A percentile compares a stretch with the other conserved stretches of the same genome.
These are phyloP conservation scores for Hemileccinum rubropunctum DNA, from an alignment of 768 basidiomycete genomes.

Conservation along the genomic window DNA sequence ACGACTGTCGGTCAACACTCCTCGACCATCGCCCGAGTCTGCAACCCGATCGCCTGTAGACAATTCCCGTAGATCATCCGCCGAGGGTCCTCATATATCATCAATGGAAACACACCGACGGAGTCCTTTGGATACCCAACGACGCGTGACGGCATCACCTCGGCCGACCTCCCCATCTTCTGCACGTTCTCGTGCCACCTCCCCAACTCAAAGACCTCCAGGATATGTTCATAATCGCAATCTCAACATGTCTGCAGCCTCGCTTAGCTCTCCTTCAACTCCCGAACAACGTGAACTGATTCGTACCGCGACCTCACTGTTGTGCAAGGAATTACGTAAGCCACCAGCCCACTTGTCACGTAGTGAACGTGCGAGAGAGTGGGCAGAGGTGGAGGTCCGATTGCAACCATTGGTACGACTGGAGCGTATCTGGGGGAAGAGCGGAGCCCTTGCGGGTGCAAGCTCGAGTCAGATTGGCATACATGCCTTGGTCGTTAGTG, in stretches of 20 bases:
- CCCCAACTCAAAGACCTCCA: constrained; percentile 42
- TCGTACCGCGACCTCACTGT: constrained; percentile 56
- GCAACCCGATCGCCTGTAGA: constrained; percentile 25
- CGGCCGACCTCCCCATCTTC: constrained; percentile 45
- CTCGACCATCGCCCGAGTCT: constrained; percentile 15
- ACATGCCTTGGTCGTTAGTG: constrained; percentile 38
- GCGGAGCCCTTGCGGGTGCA: constrained; percentile 41
- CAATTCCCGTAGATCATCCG: constrained; percentile 35
- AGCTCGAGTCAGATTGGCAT: constrained; percentile 40
- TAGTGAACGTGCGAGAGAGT: constrained; percentile 53
- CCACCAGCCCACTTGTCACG: constrained; percentile 56
- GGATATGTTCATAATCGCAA: constrained; percentile 53
- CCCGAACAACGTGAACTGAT: constrained; percentile 67
- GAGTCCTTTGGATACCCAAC: constrained; percentile 24
- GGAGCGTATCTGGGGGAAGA: constrained; percentile 77
- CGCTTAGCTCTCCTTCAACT: constrained; percentile 46
- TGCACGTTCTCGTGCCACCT: constrained; percentile 42
- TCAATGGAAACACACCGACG: constrained; percentile 23
- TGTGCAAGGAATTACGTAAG: constrained; percentile 65
- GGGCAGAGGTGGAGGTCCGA: constrained; percentile 74
- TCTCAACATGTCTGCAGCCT: constrained; percentile 58
- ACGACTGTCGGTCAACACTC: constrained; percentile 24
- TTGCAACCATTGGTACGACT: constrained; percentile 58
- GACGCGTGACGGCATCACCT: constrained; percentile 26
- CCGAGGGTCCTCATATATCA: constrained; percentile 36